Base-by-base conservation (phyloP, 331 rosid species). In the Dryas integrifolia region DNA sequence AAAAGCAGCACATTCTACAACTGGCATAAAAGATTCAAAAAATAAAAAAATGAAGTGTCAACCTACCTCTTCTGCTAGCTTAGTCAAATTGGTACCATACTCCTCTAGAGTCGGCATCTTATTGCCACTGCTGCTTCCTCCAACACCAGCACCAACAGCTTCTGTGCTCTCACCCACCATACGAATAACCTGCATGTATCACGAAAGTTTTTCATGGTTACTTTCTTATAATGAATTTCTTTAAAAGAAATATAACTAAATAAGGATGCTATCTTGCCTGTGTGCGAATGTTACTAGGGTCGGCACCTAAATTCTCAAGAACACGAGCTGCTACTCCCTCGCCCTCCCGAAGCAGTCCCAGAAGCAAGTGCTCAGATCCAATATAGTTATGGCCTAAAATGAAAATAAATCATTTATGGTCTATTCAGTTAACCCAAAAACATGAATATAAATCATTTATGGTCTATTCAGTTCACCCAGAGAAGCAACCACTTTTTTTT, bases 321-420 rank as follows among this genome's bases (percentile, higher is more conserved):
- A 95, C 99, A 70, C 99, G 93, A 46, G 98, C 97, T 44, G 99
- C 99, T 48, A 95, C 99, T 41, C 99, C 97, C 76, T 95, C 98
- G 15, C 99, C 98, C 85, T 95, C 99, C 58, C 99, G 92, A 52
- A 95, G 99, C 69, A 95, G 86, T 76, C 99, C 99, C 74, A 95
- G 80, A 73, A 95, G 99, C 89, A 95, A 87, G 85, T 95, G 99
- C 80, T 95, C 99, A 1, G 99, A 90, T 70, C 98, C 99, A 67
- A 95, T 95, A 76, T 92, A 95, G 62, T 95, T 95, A 79, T 95
- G 99, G 58, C 99, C 99, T 95, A 77, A 58, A 70, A 72, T 74
- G 45, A 65, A 77, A 2, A 30, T 30, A 30, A 30, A 21, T 44
- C 49, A 56, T 65, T 69, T 44, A 57, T 21, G 51, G 35, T 16